A percentile compares a stretch with the other conserved stretches of the same genome.
Conservation (phyloP, 768 basidiomycete species). For the Lentinula edodes region DNA sequence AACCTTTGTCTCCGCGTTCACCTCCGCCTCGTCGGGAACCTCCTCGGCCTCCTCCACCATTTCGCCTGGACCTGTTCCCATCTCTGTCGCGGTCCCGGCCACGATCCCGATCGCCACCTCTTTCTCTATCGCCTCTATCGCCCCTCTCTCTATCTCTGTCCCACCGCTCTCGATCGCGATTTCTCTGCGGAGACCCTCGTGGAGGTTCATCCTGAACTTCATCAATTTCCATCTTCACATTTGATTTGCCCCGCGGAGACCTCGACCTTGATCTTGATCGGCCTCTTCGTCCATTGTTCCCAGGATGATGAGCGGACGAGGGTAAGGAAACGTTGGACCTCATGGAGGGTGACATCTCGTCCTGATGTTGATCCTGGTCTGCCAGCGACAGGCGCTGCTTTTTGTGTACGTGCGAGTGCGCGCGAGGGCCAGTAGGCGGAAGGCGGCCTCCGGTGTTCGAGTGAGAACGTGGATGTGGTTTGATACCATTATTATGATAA, state of each 20-base stretch:
- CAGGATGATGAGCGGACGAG: not conserved
- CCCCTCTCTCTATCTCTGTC: slow-evolving; percentile 4
- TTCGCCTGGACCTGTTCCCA: slow-evolving; percentile 32
- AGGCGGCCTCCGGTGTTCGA: slow-evolving; percentile 33
- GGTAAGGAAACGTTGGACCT: slow-evolving; percentile 14
- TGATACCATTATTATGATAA: slow-evolving; percentile 28
- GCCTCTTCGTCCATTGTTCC: not conserved
- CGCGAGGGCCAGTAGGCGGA: slow-evolving; percentile 76
- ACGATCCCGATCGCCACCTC: slow-evolving; percentile 25
- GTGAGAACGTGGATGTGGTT: slow-evolving; percentile 41
- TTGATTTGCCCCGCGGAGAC: slow-evolving; percentile 16
- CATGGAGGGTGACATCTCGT: slow-evolving; percentile 18
- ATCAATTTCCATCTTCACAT: slow-evolving; percentile 10
- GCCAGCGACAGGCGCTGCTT: slow-evolving; percentile 67
- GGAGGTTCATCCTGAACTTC: slow-evolving; percentile 40
- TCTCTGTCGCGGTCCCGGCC: slow-evolving; percentile 32
- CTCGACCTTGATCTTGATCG: slow-evolving; percentile 3
- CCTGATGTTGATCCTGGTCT: slow-evolving; percentile 14
- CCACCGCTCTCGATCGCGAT: slow-evolving; percentile 7
- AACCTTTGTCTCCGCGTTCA: not conserved
- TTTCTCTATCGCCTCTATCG: slow-evolving; percentile 5
- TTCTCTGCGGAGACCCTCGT: slow-evolving; percentile 27
- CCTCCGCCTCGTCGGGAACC: slow-evolving; percentile 26
- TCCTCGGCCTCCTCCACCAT: slow-evolving; percentile 36
- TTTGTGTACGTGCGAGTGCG: slow-evolving; percentile 46